Evolutionary conservation across 495 filamentous ascomycete species (phyloP).

Genomic region (Penicillium mononematosum): DNA sequence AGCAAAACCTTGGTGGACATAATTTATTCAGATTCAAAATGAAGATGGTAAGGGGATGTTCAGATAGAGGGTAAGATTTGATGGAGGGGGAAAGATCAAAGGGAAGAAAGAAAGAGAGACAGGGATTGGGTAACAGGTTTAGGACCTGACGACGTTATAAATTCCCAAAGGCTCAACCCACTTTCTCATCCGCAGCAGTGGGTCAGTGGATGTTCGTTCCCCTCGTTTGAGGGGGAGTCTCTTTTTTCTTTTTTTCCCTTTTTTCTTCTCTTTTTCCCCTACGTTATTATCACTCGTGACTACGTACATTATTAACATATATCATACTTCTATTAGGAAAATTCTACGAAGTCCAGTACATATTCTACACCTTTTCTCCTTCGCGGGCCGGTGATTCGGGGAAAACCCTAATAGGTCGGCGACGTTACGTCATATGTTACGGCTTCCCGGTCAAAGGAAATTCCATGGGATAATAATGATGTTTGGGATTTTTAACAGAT

Average conservation of each 20-base stretch:
- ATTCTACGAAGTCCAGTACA: neutral
- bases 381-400: conserved; percentile 14
- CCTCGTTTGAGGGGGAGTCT: conserved; percentile 27
- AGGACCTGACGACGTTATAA: conserved; percentile 38
- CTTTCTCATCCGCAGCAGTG: conserved; percentile 37
- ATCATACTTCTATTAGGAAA: neutral
- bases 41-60: neutral
- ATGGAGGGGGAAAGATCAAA: conserved; percentile 7
- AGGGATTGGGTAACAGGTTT: conserved; percentile 20
- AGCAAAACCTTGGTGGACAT: conserved; percentile 48
- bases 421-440: conserved; percentile 11
- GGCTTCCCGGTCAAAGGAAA: conserved; percentile 8
- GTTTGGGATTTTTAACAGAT: neutral
- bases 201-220: conserved; percentile 43
- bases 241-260: neutral
- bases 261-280: conserved; percentile 1
- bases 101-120: conserved; percentile 17
- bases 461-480: conserved; percentile 13
- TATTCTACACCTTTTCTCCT: neutral
- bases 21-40: conserved; percentile 22
- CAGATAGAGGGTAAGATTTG: conserved; percentile 8
- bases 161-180: conserved; percentile 34
- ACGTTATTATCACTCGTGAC: conserved; percentile 15
- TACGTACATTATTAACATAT: neutral
- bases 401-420: conserved; percentile 2